Percentiles rank a stretch among this genome's conserved stretches.
Conservation (phyloP, 805 yeast genomes). For the Candida schatavii region DNA sequence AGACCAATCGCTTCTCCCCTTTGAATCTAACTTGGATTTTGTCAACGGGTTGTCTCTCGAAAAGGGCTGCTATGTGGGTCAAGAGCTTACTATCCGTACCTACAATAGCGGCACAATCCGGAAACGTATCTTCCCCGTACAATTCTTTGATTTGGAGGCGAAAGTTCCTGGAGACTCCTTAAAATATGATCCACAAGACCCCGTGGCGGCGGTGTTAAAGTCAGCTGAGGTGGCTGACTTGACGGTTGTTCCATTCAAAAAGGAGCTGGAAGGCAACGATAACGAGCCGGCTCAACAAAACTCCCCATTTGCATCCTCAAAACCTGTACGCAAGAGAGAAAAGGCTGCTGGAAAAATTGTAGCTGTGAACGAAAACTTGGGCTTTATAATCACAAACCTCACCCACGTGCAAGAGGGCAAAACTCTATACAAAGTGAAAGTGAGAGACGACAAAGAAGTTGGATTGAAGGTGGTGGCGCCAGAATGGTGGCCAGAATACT, state of each 20-base stretch:
- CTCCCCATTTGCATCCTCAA: conserved; percentile 23
- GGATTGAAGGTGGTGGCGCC: conserved; percentile 57
- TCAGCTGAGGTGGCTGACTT: conserved; percentile 11
- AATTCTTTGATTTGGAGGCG: conserved; percentile 27
- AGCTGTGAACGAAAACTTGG: conserved; percentile 54
- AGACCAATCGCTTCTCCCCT: conserved; percentile 53
- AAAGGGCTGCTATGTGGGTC: conserved; percentile 97
- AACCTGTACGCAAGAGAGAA: conserved; percentile 28
- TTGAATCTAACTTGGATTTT: conserved; percentile 80
- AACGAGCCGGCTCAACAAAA: conserved; percentile 7
- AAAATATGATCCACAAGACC: conserved; percentile 15
- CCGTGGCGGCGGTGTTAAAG: conserved; percentile 15
- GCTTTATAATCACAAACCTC: conserved; percentile 58
- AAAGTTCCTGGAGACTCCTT: conserved; percentile 8
- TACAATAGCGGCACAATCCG: conserved; percentile 79
- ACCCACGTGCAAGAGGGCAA: conserved; percentile 45
- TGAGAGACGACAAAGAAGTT: conserved; percentile 22
- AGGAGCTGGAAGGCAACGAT: conserved; percentile 4
- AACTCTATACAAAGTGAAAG: conserved; percentile 27
- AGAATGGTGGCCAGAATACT: conserved; percentile 68
- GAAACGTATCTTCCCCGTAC: conserved; percentile 73
- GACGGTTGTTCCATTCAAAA: conserved; percentile 16
- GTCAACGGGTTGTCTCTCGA: conserved; percentile 78
- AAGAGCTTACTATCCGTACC: conserved; percentile 89
- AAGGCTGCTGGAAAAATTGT: conserved; percentile 63